Percentiles rank a stretch among this genome's conserved stretches.
Evolutionary conservation across 176 grass and related monocot genomes (phyloP).

Genomic region (Paspalum notatum): DNA sequence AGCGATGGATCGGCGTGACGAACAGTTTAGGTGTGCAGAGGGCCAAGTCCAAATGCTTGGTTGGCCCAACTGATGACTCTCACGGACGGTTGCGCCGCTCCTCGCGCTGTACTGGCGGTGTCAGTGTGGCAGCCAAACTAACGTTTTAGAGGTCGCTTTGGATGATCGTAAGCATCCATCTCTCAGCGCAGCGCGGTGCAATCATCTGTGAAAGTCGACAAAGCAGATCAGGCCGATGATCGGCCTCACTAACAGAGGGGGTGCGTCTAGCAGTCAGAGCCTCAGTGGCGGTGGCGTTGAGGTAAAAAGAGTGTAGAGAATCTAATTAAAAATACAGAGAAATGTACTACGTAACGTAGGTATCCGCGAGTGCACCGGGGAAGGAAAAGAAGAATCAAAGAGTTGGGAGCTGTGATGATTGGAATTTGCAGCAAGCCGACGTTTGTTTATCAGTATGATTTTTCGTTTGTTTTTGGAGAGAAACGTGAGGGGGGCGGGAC

Average conservation of each 20-base stretch:
- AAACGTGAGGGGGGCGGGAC: slow-evolving; percentile 29
- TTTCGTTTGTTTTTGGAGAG: background rate
- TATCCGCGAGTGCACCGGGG: no score
- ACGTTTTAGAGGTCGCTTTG: slow-evolving; percentile 46
- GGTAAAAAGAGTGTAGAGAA: background rate
- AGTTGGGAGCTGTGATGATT: background rate
- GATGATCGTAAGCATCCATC: slow-evolving; percentile 24
- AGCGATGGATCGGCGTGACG: no score
- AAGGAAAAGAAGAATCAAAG: no score
- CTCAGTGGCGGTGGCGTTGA: no score
- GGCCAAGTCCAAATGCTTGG: slow-evolving; percentile 18
- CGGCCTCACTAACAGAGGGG: background rate
- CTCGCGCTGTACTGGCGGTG: no score
- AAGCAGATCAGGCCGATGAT: no score
- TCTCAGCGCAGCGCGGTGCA: background rate
- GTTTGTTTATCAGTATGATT: background rate
- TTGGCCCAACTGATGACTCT: background rate
- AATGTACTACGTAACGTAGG: no score
- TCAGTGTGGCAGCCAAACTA: slow-evolving; percentile 56
- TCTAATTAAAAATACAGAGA: no score
- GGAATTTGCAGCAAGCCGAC: background rate
- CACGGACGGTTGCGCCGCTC: no score
- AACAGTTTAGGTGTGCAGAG: no score
- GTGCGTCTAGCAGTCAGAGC: no score
- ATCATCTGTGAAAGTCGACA: slow-evolving; percentile 35